Evolutionary conservation across 208 protist species (phyloP), one percentile per base, ranked within the genome.

Genomic region (Trypanosoma lewisi): DNA sequence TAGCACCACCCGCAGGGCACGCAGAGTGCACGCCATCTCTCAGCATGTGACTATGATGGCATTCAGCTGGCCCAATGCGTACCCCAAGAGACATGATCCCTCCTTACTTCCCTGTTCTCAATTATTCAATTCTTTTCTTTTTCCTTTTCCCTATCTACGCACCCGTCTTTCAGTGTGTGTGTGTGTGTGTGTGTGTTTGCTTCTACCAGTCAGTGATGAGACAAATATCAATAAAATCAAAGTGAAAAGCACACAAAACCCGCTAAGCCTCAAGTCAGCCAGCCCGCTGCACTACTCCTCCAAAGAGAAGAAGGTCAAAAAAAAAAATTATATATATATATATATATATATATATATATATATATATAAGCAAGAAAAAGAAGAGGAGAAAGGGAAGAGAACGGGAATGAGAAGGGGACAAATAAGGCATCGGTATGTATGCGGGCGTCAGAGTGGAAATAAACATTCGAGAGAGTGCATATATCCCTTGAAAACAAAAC

Each of bases 301-400:
- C 14, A 7, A 41, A 7, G 14, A 7, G 14, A 27, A 70, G n/a
- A 37, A 50, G 12, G 49, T 56, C 21, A 67, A 21, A 27, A 69
- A 44, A 45, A 33, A 52, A 58, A 4, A 12, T 30, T n/a, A 44
- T n/a, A 23, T 9, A 58, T 9, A 58, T 6, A 44, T 28, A 45
- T 58, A 45, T 39, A 23, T 28, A 28, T 44, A 58, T 28, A 39
- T 45, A 58, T 44, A 58, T 25, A 58, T 33, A 60, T 41, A 41
- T 41, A 41, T 41, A 14, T 41, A 41, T n/a, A n/a, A 11, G 33
- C 9, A 36, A 52, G 30, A 63, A 55, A n/a, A 27, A 49, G 41
- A 49, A 49, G 28, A 64, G 54, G 44, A 36, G 25, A 19, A 19
- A 50, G n/a, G 23, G 34, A 19, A 41, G 4, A 59, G 27, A 30